phyloP scores from a whole-genome alignment of 2,329 filamentous ascomycete species.

The Thelonectria discophora region DNA sequence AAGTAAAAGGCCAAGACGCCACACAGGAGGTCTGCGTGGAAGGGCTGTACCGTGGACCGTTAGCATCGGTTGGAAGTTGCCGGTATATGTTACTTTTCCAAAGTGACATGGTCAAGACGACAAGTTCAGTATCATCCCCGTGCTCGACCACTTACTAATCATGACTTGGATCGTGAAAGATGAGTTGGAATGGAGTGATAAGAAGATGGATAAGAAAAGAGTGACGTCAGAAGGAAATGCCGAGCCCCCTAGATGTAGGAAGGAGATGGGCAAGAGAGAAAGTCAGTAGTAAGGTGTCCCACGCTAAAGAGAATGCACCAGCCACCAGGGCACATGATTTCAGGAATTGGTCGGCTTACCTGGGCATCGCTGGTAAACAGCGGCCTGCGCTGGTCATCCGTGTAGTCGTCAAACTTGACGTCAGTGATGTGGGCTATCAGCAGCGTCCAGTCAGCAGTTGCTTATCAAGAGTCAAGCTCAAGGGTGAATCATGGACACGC shows the following conservation, averaged over 20 bases:
- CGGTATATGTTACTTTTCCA: too few relatives aligned
- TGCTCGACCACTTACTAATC: too few relatives aligned
- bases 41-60: neutral
- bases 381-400: neutral
- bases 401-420: neutral
- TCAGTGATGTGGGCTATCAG: conserved; percentile 2
- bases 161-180: neutral
- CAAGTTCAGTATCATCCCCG: too few relatives aligned
- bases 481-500: too few relatives aligned
- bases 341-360: conserved; percentile 40
- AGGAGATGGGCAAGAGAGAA: too few relatives aligned
- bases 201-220: neutral
- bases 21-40: conserved; percentile 44
- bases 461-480: neutral
- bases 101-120: too few relatives aligned
- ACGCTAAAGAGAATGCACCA: neutral
- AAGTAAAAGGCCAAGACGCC: conserved; percentile 67
- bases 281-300: too few relatives aligned
- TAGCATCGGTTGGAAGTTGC: neutral
- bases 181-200: neutral
- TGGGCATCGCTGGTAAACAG: neutral
- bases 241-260: too few relatives aligned
- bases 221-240: too few relatives aligned
- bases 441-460: conserved; percentile 44
- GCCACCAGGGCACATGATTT: neutral